These are phyloP conservation scores for Cavenderia fasciculata DNA, from an alignment of 78 protist genomes.

Conservation along the genomic window DNA sequence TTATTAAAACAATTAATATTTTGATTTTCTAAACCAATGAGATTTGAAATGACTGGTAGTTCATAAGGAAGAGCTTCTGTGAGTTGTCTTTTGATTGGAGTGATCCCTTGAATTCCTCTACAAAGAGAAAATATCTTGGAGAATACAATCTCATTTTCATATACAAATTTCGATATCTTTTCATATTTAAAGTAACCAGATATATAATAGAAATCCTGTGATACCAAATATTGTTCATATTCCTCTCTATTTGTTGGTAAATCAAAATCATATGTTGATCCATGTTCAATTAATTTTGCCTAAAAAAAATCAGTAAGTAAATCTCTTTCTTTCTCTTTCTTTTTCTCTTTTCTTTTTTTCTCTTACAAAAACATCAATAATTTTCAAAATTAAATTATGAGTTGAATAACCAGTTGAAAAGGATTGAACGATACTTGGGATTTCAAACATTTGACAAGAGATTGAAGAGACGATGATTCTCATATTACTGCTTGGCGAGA, in stretches of 20 bases:
- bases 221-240: not conserved
- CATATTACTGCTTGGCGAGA: not conserved
- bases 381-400: not conserved
- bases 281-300: not conserved
- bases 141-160: not conserved
- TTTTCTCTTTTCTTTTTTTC: too few species aligned
- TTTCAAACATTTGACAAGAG: constrained; percentile 74
- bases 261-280: not conserved
- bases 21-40: constrained; percentile 30
- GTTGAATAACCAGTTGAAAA: constrained; percentile 53
- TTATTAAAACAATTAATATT: not conserved
- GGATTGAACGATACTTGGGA: constrained; percentile 33
- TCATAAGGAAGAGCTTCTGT: constrained; percentile 5
- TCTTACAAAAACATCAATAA: constrained; percentile 4
- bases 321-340: too few species aligned
- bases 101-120: constrained; percentile 5
- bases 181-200: constrained; percentile 31
- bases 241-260: not conserved
- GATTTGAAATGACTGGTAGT: not conserved
- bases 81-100: constrained; percentile 19
- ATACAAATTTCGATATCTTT: not conserved
- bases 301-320: too few species aligned
- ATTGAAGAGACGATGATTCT: constrained; percentile 18
- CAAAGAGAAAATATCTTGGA: not conserved
- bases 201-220: constrained; percentile 40